Base-by-base conservation (phyloP, 306 rosid species). In the Clitoria ternatea region DNA sequence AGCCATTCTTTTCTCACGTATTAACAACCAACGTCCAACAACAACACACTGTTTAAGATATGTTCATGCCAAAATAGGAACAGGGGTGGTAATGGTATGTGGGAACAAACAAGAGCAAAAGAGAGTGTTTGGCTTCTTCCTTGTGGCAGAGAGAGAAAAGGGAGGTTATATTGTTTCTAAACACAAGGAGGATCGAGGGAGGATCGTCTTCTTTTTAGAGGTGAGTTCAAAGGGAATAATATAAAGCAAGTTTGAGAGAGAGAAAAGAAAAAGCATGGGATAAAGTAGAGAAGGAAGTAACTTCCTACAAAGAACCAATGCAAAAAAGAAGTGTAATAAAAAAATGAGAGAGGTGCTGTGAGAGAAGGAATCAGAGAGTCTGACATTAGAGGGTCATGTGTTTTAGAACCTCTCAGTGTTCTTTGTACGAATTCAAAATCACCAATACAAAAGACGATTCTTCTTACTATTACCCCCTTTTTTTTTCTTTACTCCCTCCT, bases 361-460 rank as follows among this genome's bases (percentile, higher is more conserved):
- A 72, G 74, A 63, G 80, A 91, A 82, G 85, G 98, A 94, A 90
- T 93, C 96, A 85, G 75, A 76, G 82, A 70, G 86, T 80, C 90
- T 85, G 87, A 87, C 89, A 89, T 54, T 66, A 77, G 79, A 85
- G 88, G 91, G 88, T 89, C 98, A 94, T 94, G 96, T 94, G 92
- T 82, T 87, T 83, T 79, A 69, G 87, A 83, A 81, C 88, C 85
- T 82, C 81, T 68, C 6, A 65, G 66, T 77, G 45, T 63, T 70
- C 77, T 75, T 76, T 68, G 85, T 84, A 82, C 87, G 75, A 89
- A 86, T 89, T 86, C 87, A 87, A 92, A 87, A 80, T 81, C 92
- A 80, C 85, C 77, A 72, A 65, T 80, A 56, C 79, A 84, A 85
- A 92, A 85, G 85, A 78, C 64, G 87, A 88, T 92, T 92, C 92